These are phyloP conservation scores for Penicillium robsamsonii DNA, from an alignment of 495 filamentous ascomycete genomes.

Conservation along the genomic window DNA sequence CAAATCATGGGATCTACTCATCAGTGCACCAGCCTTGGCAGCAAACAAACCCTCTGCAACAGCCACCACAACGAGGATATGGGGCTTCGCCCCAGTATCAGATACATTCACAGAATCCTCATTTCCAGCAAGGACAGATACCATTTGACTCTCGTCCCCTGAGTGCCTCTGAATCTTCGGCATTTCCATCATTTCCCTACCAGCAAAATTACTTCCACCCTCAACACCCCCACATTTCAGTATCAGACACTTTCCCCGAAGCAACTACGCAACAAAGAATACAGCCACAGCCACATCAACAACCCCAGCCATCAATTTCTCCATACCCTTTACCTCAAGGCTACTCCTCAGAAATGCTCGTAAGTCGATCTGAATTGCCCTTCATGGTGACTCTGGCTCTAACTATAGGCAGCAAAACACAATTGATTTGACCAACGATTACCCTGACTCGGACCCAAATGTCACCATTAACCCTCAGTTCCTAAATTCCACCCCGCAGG, in stretches of 20 bases:
- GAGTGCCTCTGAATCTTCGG: conserved; percentile 31
- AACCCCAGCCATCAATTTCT: conserved; percentile 24
- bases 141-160: conserved; percentile 35
- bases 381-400: not conserved
- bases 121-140: conserved; percentile 36
- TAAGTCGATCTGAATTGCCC: conserved; percentile 10
- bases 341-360: conserved; percentile 28
- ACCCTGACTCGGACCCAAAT: conserved; percentile 24
- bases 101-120: conserved; percentile 29
- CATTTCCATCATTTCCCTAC: conserved; percentile 37
- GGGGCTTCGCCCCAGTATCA: conserved; percentile 32
- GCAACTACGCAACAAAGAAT: conserved; percentile 19
- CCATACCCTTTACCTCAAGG: conserved; percentile 29
- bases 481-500: conserved; percentile 27
- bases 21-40: conserved; percentile 40
- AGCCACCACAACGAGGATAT: conserved; percentile 26
- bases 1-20: conserved; percentile 37
- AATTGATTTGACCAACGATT: conserved; percentile 37
- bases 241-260: conserved; percentile 32
- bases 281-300: conserved; percentile 26
- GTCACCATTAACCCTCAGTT: conserved; percentile 46
- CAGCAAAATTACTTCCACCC: conserved; percentile 33
- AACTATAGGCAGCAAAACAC: conserved; percentile 24
- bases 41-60: conserved; percentile 31
- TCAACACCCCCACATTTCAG: conserved; percentile 33